These are phyloP conservation scores for Juncus inflexus DNA, from an alignment of 176 grass and related monocot genomes.

Conservation along the genomic window DNA sequence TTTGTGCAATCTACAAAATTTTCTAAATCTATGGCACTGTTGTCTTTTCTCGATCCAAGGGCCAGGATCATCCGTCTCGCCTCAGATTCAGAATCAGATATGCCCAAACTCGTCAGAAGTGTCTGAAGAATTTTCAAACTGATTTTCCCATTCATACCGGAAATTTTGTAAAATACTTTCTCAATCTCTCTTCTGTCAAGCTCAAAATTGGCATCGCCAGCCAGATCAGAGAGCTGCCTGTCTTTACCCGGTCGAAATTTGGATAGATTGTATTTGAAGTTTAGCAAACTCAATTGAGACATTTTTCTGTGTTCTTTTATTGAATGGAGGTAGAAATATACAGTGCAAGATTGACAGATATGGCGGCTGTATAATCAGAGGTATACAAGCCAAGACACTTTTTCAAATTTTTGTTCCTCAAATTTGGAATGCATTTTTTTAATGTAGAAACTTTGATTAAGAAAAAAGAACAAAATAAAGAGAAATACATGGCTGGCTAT, in stretches of 20 bases:
- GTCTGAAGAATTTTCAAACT: constrained; percentile 17
- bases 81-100: constrained; percentile 35
- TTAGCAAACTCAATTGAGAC: constrained; percentile 51
- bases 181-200: constrained; percentile 55
- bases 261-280: constrained; percentile 57
- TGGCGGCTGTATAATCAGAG: neutral
- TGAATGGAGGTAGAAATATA: neutral
- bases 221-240: constrained; percentile 47
- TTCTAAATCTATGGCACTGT: constrained; percentile 41
- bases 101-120: constrained; percentile 45
- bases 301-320: constrained; percentile 20
- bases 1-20: constrained; percentile 69
- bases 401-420: neutral
- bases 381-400: no score
- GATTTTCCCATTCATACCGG: constrained; percentile 27
- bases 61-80: constrained; percentile 47
- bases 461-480: no score
- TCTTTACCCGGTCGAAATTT: constrained; percentile 42
- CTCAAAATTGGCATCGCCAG: constrained; percentile 23
- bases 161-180: constrained; percentile 50
- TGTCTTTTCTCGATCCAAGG: constrained; percentile 46
- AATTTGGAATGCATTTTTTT: constrained; percentile 4
- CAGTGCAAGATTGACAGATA: neutral
- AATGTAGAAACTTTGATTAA: neutral
- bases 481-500: no score